Percentiles rank a stretch among this genome's conserved stretches.
Evolutionary conservation across 768 basidiomycete genomes (phyloP).

Genomic region (Arthromyces matolae): DNA sequence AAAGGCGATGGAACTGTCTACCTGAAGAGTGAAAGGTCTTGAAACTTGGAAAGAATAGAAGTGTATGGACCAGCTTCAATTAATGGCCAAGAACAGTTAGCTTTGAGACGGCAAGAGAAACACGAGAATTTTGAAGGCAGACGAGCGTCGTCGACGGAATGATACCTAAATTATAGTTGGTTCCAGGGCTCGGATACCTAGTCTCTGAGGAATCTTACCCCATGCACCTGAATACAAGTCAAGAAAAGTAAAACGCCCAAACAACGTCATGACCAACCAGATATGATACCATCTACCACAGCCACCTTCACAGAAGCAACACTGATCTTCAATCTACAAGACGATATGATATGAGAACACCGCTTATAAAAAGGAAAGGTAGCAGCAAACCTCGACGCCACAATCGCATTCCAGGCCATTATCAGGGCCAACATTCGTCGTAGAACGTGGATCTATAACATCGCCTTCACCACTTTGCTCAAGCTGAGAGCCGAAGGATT

Average conservation of each 20-base stretch:
- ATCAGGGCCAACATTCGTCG: slow-evolving; percentile 25
- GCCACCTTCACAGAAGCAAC: slow-evolving; percentile 65
- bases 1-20: slow-evolving; percentile 17
- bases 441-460: slow-evolving; percentile 11
- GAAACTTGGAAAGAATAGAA: slow-evolving; percentile 58
- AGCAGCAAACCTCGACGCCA: slow-evolving; percentile 51
- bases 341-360: not conserved
- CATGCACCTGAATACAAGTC: slow-evolving; percentile 55
- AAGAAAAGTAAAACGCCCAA: not conserved
- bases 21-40: slow-evolving; percentile 72
- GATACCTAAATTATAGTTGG: slow-evolving; percentile 43
- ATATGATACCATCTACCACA: slow-evolving; percentile 74
- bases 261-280: slow-evolving; percentile 46
- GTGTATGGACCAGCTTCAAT: slow-evolving; percentile 58
- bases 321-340: slow-evolving; percentile 52
- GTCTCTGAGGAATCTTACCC: slow-evolving; percentile 34
- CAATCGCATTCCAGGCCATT: slow-evolving; percentile 65
- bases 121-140: slow-evolving; percentile 63
- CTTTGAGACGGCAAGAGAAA: slow-evolving; percentile 71
- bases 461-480: slow-evolving; percentile 11
- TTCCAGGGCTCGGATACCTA: not conserved
- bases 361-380: not conserved
- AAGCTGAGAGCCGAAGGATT: slow-evolving; percentile 29
- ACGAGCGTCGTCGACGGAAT: slow-evolving; percentile 52
- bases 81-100: slow-evolving; percentile 66